Evolutionary conservation across 495 filamentous ascomycete species (phyloP).

Genomic region (Penicillium tannophilum): DNA sequence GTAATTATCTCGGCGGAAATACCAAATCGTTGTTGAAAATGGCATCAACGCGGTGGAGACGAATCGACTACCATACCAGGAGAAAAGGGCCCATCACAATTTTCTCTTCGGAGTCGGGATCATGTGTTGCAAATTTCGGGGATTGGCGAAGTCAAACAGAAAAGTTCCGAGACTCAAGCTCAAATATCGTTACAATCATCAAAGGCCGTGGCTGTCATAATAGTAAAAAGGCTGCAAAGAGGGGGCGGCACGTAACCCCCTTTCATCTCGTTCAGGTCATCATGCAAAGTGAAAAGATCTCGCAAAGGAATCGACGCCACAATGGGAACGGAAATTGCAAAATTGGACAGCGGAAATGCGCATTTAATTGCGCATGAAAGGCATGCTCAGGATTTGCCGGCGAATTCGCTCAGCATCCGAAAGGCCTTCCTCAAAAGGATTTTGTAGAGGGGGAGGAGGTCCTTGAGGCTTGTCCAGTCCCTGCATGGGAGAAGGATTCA

Average conservation of each 20-base stretch:
- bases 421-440: slow-evolving; percentile 43
- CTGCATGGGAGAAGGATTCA: slow-evolving; percentile 21
- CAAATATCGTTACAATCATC: slow-evolving; percentile 43
- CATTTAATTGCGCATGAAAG: slow-evolving; percentile 37
- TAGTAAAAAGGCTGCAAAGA: slow-evolving; percentile 23
- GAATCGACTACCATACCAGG: slow-evolving; percentile 13
- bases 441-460: slow-evolving; percentile 34
- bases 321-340: slow-evolving; percentile 19
- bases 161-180: slow-evolving; percentile 11
- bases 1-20: not conserved
- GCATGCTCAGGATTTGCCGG: slow-evolving; percentile 48
- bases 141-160: slow-evolving; percentile 9
- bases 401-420: slow-evolving; percentile 52
- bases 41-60: not conserved
- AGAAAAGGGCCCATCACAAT: slow-evolving; percentile 29
- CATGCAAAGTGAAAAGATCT: slow-evolving; percentile 26
- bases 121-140: slow-evolving; percentile 12
- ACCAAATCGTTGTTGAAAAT: not conserved
- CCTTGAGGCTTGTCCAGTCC: slow-evolving; percentile 20
- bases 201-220: slow-evolving; percentile 44
- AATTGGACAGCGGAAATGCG: slow-evolving; percentile 15
- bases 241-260: slow-evolving; percentile 13
- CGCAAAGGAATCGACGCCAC: slow-evolving; percentile 26
- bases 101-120: slow-evolving; percentile 25
- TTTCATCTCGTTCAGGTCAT: slow-evolving; percentile 38